Evolutionary conservation across 2,329 filamentous ascomycete species (phyloP).

Genomic region (Fusarium coicis): DNA sequence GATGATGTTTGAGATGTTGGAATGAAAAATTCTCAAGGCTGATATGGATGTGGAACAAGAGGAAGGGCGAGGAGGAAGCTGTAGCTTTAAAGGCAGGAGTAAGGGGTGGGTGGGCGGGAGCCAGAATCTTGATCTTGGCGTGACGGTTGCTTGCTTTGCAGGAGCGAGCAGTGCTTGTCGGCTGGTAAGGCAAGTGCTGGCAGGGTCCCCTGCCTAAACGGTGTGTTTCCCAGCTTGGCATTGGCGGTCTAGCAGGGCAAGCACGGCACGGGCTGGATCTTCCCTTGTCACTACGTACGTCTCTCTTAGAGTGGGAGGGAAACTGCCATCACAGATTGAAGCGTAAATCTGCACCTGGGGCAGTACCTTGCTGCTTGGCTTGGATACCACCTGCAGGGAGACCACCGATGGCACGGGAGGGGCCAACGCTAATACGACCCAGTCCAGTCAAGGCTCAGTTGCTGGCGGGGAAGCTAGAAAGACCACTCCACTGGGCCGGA

Average conservation of each 20-base stretch:
- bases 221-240: conserved; percentile 22
- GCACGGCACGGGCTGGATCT: conserved; percentile 22
- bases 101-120: conserved; percentile 18
- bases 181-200: conserved; percentile 26
- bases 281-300: conserved; percentile 1
- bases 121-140: conserved; percentile 35
- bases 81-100: conserved; percentile 41
- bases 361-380: conserved; percentile 16
- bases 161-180: conserved; percentile 23
- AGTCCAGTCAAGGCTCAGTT: background rate
- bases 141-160: conserved; percentile 33
- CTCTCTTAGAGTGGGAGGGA: conserved; percentile 11
- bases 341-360: conserved; percentile 18
- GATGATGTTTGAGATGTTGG: conserved; percentile 41
- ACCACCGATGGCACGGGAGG: conserved; percentile 24
- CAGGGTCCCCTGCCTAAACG: conserved; percentile 23
- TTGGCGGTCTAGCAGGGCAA: conserved; percentile 37
- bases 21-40: conserved; percentile 31
- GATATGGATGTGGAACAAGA: conserved; percentile 36
- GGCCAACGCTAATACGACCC: conserved; percentile 33
- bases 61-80: conserved; percentile 37
- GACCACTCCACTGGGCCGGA: conserved; percentile 19
- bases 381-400: conserved; percentile 20
- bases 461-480: conserved; percentile 18
- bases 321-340: conserved; percentile 28